Base-by-base conservation (phyloP, 2,329 filamentous ascomycete species). In the Diaporthe amygdali region DNA sequence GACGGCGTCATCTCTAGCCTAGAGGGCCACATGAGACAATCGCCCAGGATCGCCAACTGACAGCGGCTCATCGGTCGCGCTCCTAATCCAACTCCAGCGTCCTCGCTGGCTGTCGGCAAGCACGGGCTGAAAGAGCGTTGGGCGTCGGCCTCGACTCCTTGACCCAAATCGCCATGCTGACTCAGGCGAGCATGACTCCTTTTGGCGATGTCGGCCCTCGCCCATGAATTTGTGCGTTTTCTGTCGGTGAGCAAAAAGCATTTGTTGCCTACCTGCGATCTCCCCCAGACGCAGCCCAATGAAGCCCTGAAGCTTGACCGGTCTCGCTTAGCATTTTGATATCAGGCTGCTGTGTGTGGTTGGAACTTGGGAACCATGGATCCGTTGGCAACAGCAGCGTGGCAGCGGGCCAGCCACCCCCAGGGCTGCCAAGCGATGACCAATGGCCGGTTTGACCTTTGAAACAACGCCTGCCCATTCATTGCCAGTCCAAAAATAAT, bases 361-460 rank as follows among this genome's bases (percentile, higher is more conserved):
- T 64, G 55, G 66, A 64, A 69, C 44, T 37, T 49, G 66, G 66
- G 32, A 39, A 27, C 30, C 41, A 49, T 49, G 66, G 44, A 46
- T 49, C 66, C 32, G 37, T 52, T 52, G 47, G 46, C 30, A 51
- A 34, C 51, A 54, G 68, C 68, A 69, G 67, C 66, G 52, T 69
- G 66, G 46, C 66, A 61, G 54, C 41, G 44, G 44, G 59, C 34
- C 39, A 61, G 39, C 30, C 30, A 56, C 64, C 64, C 69, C 69
- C 59, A 27, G 34, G 34, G 37, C 27, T 56, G 66, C 67, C 70
- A 66, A 70, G 67, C 59, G 70, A 70, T 51, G 70, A 63, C 70
- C 70, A 69, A 34, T 46, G 34, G 52, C 51, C 49, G 52, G 70
- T 70, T 70, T 70, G 70, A 70, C 51, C 59, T 72, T 52, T 72